A percentile compares a stretch with the other conserved stretches of the same genome.
Conservation (phyloP, 2,329 filamentous ascomycete species). For the Ophiostoma montium region DNA sequence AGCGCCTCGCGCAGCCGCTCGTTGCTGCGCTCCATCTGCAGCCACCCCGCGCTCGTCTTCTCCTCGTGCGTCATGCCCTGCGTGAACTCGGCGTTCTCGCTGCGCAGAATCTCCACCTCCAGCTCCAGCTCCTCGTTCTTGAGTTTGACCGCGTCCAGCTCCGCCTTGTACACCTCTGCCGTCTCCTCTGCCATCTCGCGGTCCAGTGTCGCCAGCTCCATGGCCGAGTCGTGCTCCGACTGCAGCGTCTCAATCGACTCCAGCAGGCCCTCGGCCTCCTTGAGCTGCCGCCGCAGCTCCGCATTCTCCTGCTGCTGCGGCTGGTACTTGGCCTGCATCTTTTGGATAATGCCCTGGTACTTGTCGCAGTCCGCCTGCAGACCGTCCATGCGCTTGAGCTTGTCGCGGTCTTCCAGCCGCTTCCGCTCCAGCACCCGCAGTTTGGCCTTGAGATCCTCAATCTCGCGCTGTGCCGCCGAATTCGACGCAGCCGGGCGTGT, state of each 20-base stretch:
- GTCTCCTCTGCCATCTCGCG: constrained; percentile 94
- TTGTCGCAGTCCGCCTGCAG: constrained; percentile 63
- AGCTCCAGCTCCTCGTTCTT: constrained; percentile 74
- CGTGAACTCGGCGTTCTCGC: constrained; percentile 74
- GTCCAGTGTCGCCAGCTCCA: constrained; percentile 81
- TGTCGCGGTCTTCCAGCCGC: constrained; percentile 69
- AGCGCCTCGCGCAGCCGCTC: constrained; percentile 78
- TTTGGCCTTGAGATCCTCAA: constrained; percentile 82
- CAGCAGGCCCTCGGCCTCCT: constrained; percentile 57
- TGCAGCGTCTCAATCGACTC: constrained; percentile 59
- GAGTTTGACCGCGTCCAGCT: constrained; percentile 62
- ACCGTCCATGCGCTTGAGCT: constrained; percentile 63
- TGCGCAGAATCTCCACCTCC: constrained; percentile 72
- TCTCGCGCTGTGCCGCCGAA: constrained; percentile 43
- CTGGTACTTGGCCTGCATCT: constrained; percentile 78
- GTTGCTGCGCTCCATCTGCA: constrained; percentile 84
- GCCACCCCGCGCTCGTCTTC: constrained; percentile 70
- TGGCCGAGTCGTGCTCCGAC: constrained; percentile 68
- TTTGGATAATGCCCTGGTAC: constrained; percentile 76
- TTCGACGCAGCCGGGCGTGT: constrained; percentile 17
- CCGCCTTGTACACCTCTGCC: constrained; percentile 65
- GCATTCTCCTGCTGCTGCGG: constrained; percentile 67
- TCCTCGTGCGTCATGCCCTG: constrained; percentile 83
- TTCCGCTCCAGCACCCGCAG: constrained; percentile 80
- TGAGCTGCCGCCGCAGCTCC: constrained; percentile 62